These are phyloP conservation scores for Phyllosticta capitalensis DNA, from an alignment of 2,329 filamentous ascomycete genomes.

Conservation along the genomic window DNA sequence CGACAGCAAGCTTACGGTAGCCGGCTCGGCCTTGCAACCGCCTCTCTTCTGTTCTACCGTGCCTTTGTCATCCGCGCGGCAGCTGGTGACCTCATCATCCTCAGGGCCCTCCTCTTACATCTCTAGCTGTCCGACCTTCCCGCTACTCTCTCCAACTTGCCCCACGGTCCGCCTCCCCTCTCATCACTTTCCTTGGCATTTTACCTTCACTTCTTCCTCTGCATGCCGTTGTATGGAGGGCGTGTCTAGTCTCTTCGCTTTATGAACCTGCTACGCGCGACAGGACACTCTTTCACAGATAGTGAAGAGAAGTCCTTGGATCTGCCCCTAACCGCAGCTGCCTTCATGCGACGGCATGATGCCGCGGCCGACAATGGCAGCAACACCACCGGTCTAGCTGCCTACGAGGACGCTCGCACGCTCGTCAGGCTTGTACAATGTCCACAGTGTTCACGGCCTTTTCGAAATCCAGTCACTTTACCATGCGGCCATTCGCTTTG, in stretches of 20 bases:
- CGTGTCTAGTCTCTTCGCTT: slow-evolving; percentile 13
- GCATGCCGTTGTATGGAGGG: slow-evolving; percentile 4
- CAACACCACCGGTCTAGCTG: slow-evolving; percentile 33
- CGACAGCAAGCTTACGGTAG: not conserved
- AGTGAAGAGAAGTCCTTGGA: slow-evolving; percentile 25
- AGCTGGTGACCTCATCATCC: slow-evolving; percentile 5
- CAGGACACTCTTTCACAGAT: slow-evolving; percentile 24
- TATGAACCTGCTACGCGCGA: slow-evolving; percentile 28
- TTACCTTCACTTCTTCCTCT: not conserved
- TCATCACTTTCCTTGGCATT: not conserved
- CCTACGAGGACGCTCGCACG: slow-evolving; percentile 48
- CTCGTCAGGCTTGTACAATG: slow-evolving; percentile 73
- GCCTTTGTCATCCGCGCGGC: not conserved
- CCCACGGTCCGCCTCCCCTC: not conserved
- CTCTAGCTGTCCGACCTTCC: not conserved
- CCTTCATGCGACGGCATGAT: slow-evolving; percentile 36
- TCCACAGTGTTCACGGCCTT: slow-evolving; percentile 57
- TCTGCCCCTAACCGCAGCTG: slow-evolving; percentile 19
- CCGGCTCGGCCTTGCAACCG: not conserved
- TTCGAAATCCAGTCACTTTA: slow-evolving; percentile 61
- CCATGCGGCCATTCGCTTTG: slow-evolving; percentile 78
- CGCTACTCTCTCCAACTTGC: not conserved
- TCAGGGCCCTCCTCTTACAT: not conserved
- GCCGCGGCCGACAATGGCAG: slow-evolving; percentile 20
- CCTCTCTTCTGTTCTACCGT: not conserved